Evolutionary conservation across 106 monocot genomes (phyloP), one percentile per base, ranked within the genome.

Genomic region (Posidonia australis): DNA sequence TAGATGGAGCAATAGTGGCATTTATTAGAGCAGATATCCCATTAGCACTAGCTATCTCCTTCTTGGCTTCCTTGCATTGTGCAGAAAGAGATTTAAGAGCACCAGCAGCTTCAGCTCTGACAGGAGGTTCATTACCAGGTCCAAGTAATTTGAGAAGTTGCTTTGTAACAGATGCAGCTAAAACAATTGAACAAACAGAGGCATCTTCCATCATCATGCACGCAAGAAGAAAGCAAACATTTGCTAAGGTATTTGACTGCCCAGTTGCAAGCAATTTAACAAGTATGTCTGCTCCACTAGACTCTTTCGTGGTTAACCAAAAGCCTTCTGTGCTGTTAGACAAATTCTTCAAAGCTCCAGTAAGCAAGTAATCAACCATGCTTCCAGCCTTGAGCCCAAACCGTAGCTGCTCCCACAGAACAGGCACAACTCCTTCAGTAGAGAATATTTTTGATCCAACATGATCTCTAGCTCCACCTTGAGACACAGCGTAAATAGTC

Each of bases 371-470:
- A 74, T 92, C 79, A 19, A 99, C 83, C 62, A 79, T 55, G 51
- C 77, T 75, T 74, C 67, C 98, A 76, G 68, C 77, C 72, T 83
- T 83, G 14, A 82, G 80, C 51, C 79, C 77, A 69, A 66, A 71
- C 67, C 83, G 84, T 9, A 99, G 79, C 43, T 92, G 82, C 41
- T 76, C 79, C 98, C 98, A 99, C 10, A 99, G 55, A 67, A 80
- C 98, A 73, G 91, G 91, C 19, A 99, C 91, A 68, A 92, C 96
- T 18, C 87, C 87, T 78, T 98, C 96, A 61, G 96, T 98, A 53
- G 96, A 87, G 75, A 98, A 98, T 10, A 99, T 99, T 71, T 99
- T 99, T 69, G 98, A 99, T 9, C 98, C 98, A 58, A 99, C 91
- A 85, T 99, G 83, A 66, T 99, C 98, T 69, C 70, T 85, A 27